Evolutionary conservation across 805 yeast species (phyloP).

Genomic region (Saccharomycopsis sp.): DNA sequence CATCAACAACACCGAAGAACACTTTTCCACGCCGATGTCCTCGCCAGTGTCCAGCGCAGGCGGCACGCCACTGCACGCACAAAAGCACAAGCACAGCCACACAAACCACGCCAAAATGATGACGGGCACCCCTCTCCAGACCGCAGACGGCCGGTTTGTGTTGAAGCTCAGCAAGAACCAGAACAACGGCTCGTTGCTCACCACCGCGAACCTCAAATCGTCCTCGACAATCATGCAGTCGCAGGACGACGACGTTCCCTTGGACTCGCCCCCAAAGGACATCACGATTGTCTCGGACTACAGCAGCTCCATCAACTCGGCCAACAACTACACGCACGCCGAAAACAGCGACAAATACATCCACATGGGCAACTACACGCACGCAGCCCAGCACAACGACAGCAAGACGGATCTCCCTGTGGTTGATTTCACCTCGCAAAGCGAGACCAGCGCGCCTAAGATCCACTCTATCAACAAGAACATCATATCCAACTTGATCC

Average conservation of each 20-base stretch:
- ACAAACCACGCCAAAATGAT: not conserved
- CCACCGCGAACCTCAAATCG: not conserved
- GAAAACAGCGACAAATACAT: not conserved
- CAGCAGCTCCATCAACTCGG: slow-evolving; percentile 13
- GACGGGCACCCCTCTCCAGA: not conserved
- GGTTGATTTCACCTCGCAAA: not conserved
- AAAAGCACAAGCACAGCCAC: not conserved
- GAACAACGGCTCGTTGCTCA: not conserved
- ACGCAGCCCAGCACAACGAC: not conserved
- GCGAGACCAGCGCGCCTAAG: slow-evolving; percentile 2
- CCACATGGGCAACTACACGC: not conserved
- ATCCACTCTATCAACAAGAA: slow-evolving; percentile 3
- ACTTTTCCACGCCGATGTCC: slow-evolving; percentile 11
- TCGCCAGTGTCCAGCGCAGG: slow-evolving; percentile 6
- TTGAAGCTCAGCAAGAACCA: not conserved
- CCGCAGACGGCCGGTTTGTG: slow-evolving; percentile 1
- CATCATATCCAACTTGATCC: slow-evolving; percentile 3
- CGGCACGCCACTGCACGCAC: not conserved
- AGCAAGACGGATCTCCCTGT: not conserved
- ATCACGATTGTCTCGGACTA: slow-evolving; percentile 19
- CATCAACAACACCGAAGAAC: slow-evolving; percentile 3
- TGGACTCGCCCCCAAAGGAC: slow-evolving; percentile 18
- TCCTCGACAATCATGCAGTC: not conserved
- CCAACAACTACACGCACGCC: slow-evolving; percentile 3
- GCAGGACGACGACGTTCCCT: slow-evolving; percentile 6